Evolutionary conservation across 176 grass and related monocot genomes (phyloP), one percentile per base, ranked within the genome.

Genomic region (Zoysia japonica): DNA sequence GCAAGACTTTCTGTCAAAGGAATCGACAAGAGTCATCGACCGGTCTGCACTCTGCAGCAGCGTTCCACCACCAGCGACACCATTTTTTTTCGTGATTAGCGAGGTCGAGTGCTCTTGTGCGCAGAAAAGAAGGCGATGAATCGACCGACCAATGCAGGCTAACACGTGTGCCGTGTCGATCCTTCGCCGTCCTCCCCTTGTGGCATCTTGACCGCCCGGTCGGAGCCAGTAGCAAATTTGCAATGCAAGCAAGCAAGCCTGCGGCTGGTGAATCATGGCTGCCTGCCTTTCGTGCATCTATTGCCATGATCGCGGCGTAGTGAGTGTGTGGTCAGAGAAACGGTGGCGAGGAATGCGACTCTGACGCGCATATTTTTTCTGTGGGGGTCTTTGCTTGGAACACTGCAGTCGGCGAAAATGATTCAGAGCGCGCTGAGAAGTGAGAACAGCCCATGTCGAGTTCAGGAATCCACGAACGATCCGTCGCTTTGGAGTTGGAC

Each of bases 211-310:
- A 57, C 42, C 52, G 11, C 11, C 65, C 10, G 41, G 20, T 70
- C 78, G 53, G 19, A 36, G 62, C 72, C 55, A 20, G 40, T 2
- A n/a, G n/a, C n/a, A n/a, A n/a, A n/a, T n/a, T n/a, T 14, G 54
- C 56, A 15, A 47, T 20, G 53, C 53, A 45, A 10, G 47, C 48
- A 46, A 71, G 46, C 13, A 28, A 28, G 28, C 28, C 35, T 57
- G 70, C 28, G 2, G 77, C 51, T 4, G 70, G 35, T 61, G 67
- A 51, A 86, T 75, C 77, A 86, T 86, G 77, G 62, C 77, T 65
- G 77, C 37, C 49, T 51, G 37, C 70, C 77, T 37, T 85, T 68
- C 8, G 53, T 11, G 5, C 77, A 47, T 13, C 76, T 68, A 16
- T 28, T 3, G 13, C 19, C 50, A 48, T 15, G 47, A 36, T 50